Evolutionary conservation across 331 rosid species (phyloP).

Genomic region (Acacia pycnantha): DNA sequence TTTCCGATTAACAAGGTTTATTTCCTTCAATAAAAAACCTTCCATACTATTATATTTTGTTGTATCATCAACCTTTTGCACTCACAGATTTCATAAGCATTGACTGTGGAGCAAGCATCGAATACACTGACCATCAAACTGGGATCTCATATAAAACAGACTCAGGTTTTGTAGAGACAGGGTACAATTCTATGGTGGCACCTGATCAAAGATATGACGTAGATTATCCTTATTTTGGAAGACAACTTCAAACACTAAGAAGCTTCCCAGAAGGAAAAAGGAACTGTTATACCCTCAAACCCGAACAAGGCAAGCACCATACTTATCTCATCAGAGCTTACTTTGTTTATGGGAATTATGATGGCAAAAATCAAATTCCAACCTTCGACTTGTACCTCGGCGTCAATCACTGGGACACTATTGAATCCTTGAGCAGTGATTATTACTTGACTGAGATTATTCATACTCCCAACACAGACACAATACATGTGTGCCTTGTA

Average conservation of each 20-base stretch:
- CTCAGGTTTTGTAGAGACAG: background rate
- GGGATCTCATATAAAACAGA: background rate
- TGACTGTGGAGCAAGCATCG: background rate
- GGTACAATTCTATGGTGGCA: background rate
- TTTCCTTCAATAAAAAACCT: no score
- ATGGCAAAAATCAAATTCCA: background rate
- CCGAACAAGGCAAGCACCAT: background rate
- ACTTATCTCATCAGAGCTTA: conserved; percentile 16
- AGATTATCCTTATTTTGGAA: no score
- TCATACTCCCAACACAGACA: background rate
- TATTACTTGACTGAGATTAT: background rate
- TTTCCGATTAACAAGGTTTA: no score
- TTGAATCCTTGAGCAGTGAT: rapidly evolving
- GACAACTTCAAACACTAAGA: conserved; percentile 3
- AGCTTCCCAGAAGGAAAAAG: conserved; percentile 32
- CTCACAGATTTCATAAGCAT: background rate
- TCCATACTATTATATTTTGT: no score
- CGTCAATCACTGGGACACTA: background rate
- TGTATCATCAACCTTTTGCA: no score
- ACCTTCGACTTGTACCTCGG: background rate
- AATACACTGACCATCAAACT: background rate
- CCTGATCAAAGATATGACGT: no score
- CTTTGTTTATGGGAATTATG: conserved; percentile 28
- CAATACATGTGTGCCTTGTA: conserved; percentile 25
- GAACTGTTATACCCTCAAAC: conserved; percentile 24